Evolutionary conservation across 1,284 basidiomycete species (phyloP), one percentile per base, ranked within the genome.

Genomic region (Hemileia vastatrix): DNA sequence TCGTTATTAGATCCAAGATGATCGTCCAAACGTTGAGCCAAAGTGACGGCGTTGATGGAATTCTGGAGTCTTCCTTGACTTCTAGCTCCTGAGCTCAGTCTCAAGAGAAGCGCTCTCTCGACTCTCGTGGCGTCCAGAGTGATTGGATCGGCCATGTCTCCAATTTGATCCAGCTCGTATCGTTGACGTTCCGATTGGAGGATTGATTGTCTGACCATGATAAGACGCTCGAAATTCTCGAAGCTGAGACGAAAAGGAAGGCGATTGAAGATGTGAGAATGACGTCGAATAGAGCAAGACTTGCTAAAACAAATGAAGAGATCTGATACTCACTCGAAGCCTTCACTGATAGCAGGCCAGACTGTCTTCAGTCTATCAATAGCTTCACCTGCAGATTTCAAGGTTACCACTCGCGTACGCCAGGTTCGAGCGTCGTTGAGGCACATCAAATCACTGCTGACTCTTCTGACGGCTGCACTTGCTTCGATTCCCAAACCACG

Each of bases 131-230:
- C 77, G 1, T 77, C 73, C 36, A 78, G 77, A 4, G 81, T 77
- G 54, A 85, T 81, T 0, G 83, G 81, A 0, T 84, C 81, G 11
- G 80, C 72, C 64, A 88, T 74, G 51, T 82, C 81, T 18, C 90
- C 90, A 36, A 94, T 85, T 72, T 84, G 86, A 67, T 80, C 81
- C 32, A 81, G 82, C 68, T 84, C 82, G 72, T 85, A 86, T 72
- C 79, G 84, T 72, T 81, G 79, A 61, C 84, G 77, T 1, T 80
- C 79, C 4, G 86, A 84, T 8, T 84, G 84, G 18, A 96, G 76
- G n/a, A 96, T 80, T 1, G 90, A 88, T 15, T 87, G 80, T 2
- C 90, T 85, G 1, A 88, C 89, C 1, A 89, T 86, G 71, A 90
- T 80, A 48, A 96, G 81, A 43, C 80, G 82, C 71, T 96, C 91